Evolutionary conservation across 2,329 filamentous ascomycete species (phyloP), one percentile per base, ranked within the genome.

Genomic region (Neurospora sp.): DNA sequence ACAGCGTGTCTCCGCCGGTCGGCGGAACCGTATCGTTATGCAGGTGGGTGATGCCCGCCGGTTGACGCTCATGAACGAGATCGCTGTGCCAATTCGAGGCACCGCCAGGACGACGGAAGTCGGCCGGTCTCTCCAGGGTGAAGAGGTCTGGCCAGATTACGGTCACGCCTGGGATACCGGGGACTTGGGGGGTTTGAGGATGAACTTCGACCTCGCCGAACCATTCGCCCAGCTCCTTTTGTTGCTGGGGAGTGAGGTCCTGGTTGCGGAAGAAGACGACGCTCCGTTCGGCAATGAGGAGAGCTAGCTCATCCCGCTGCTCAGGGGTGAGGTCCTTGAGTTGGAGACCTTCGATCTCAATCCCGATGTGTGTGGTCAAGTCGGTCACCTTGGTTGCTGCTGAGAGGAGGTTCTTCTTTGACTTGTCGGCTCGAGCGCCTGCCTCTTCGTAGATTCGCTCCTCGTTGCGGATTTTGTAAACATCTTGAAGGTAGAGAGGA

Each of bases 101-200:
- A 2, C 90, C 89, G 37, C 89, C 89, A 0, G 89, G 89, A 28
- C 87, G 83, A 69, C 90, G 85, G 81, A 92, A 92, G 75, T 82
- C 85, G 4, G 88, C 85, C 2, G 82, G 77, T 1, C 80, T 77
- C 76, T 92, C 90, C 0, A 86, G 88, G 0, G 88, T 89, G 76
- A 84, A 82, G 0, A 92, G 83, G 40, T 85, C 89, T 0, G 90
- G 90, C 90, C 90, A 92, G 66, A 92, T 89, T 5, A 92, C 87
- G 0, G 84, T 86, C 1, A 88, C 87, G 0, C 89, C 90, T 0
- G 83, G 82, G 0, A 91, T 80, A 1, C 89, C 90, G 0, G 90
- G 90, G 0, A 92, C 89, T 65, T 91, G 88, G 0, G 90, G 86
- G 0, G 87, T 88, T 86, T 92, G 90, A 0, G 90, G 90, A 75